Percentiles rank a stretch among this genome's conserved stretches.
Conservation (phyloP, 2,329 filamentous ascomycete species). For the Ramichloridium luteum region DNA sequence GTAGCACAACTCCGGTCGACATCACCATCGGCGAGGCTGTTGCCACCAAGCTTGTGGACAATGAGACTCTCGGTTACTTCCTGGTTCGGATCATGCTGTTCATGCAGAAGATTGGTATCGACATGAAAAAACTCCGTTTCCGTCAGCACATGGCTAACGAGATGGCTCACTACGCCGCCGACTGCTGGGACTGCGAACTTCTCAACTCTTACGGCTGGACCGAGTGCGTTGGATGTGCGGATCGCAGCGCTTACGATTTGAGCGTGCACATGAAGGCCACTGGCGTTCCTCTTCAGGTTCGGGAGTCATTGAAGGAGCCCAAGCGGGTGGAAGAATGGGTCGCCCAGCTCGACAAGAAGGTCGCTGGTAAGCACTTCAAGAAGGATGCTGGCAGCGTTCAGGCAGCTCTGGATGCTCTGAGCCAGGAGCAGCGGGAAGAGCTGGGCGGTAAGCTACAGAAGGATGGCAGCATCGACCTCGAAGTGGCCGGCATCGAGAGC, state of each 20-base stretch:
- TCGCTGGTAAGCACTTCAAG: slow-evolving; percentile 90
- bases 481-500: slow-evolving; percentile 53
- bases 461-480: slow-evolving; percentile 62
- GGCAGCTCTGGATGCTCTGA: slow-evolving; percentile 59
- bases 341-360: slow-evolving; percentile 83
- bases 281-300: slow-evolving; percentile 70
- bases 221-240: slow-evolving; percentile 94
- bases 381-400: slow-evolving; percentile 84
- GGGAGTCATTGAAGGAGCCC: slow-evolving; percentile 68
- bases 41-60: slow-evolving; percentile 70
- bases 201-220: slow-evolving; percentile 91
- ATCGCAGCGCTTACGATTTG: slow-evolving; percentile 88
- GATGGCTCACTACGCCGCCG: slow-evolving; percentile 86
- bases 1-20: slow-evolving; percentile 62
- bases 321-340: slow-evolving; percentile 76
- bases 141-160: slow-evolving; percentile 90
- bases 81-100: slow-evolving; percentile 86
- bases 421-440: slow-evolving; percentile 71
- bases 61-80: slow-evolving; percentile 97
- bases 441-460: slow-evolving; percentile 61
- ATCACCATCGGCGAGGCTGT: slow-evolving; percentile 81
- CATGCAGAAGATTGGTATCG: slow-evolving; percentile 76
- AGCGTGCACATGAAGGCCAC: slow-evolving; percentile 89
- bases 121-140: slow-evolving; percentile 81
- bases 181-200: slow-evolving; percentile 97